Evolutionary conservation across 2,329 filamentous ascomycete species (phyloP).

Genomic region (Aspergillus tanneri): DNA sequence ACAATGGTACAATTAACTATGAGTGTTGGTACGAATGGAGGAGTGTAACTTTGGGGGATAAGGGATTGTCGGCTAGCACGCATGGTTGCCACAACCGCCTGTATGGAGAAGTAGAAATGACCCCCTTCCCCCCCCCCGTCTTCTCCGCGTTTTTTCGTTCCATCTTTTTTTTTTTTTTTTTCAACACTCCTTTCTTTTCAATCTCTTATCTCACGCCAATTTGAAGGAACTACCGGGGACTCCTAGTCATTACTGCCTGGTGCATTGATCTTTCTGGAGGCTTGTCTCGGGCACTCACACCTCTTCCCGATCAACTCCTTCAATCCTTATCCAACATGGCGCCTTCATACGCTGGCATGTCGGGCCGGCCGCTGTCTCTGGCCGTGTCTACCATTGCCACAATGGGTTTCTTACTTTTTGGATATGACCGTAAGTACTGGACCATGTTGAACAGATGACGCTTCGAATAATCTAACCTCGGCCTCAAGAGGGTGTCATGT

Average conservation of each 20-base stretch:
- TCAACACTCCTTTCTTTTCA: conserved; percentile 6
- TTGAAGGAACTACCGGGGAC: conserved; percentile 1
- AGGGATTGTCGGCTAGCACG: conserved; percentile 15
- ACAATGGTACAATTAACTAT: conserved; percentile 20
- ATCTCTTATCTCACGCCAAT: background rate
- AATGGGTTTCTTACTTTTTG: conserved; percentile 62
- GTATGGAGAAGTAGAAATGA: conserved; percentile 29
- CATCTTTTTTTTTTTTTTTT: conserved; percentile 4
- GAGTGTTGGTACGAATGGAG: conserved; percentile 15
- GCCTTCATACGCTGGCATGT: conserved; percentile 58
- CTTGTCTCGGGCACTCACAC: background rate
- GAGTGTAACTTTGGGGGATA: conserved; percentile 16
- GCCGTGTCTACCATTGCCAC: conserved; percentile 63
- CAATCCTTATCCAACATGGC: conserved; percentile 42
- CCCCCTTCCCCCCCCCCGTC: conserved; percentile 21
- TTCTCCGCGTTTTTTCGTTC: conserved; percentile 20
- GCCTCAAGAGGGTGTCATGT: conserved; percentile 39
- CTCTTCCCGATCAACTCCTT: conserved; percentile 1
- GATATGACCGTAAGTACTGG: conserved; percentile 52
- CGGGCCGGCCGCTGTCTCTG: conserved; percentile 57
- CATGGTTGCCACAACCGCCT: conserved; percentile 23
- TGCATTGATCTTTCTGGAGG: background rate
- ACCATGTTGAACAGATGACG: background rate
- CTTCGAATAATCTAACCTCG: background rate
- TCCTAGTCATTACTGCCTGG: background rate